phyloP scores from a whole-genome alignment of 2,329 filamentous ascomycete genomes.

The Penicillium freii region DNA sequence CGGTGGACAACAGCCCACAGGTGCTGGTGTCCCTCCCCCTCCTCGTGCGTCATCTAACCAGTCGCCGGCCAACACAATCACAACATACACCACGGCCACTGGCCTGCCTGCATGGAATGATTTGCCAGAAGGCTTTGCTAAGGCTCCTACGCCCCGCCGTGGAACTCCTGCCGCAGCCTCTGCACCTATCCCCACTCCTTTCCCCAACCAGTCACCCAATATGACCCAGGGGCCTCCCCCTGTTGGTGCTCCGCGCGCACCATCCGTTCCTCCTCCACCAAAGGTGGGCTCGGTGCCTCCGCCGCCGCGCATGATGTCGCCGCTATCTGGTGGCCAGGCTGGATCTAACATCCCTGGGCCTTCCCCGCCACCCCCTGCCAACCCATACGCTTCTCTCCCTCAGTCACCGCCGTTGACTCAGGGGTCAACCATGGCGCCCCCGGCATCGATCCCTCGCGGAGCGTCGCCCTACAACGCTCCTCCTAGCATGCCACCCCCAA shows the following conservation, averaged over 20 bases:
- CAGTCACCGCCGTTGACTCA: conserved; percentile 43
- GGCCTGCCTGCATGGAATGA: conserved; percentile 90
- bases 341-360: conserved; percentile 63
- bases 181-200: conserved; percentile 70
- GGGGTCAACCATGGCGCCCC: conserved; percentile 46
- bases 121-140: conserved; percentile 76
- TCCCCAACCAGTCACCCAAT: conserved; percentile 62
- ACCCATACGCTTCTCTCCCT: conserved; percentile 39
- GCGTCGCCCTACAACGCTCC: conserved; percentile 85
- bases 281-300: conserved; percentile 67
- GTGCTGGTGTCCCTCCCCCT: conserved; percentile 54
- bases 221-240: conserved; percentile 49
- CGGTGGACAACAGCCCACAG: conserved; percentile 47
- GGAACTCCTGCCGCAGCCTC: conserved; percentile 65
- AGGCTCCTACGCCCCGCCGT: conserved; percentile 68
- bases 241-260: conserved; percentile 59
- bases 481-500: conserved; percentile 65
- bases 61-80: conserved; percentile 61
- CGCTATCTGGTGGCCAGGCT: conserved; percentile 57
- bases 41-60: conserved; percentile 65
- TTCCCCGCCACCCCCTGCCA: conserved; percentile 45
- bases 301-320: conserved; percentile 67
- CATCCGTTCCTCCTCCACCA: conserved; percentile 77
- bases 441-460: conserved; percentile 62
- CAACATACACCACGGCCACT: conserved; percentile 61